These are phyloP conservation scores for Suillus weaverae DNA, from an alignment of 768 basidiomycete genomes.

Conservation along the genomic window DNA sequence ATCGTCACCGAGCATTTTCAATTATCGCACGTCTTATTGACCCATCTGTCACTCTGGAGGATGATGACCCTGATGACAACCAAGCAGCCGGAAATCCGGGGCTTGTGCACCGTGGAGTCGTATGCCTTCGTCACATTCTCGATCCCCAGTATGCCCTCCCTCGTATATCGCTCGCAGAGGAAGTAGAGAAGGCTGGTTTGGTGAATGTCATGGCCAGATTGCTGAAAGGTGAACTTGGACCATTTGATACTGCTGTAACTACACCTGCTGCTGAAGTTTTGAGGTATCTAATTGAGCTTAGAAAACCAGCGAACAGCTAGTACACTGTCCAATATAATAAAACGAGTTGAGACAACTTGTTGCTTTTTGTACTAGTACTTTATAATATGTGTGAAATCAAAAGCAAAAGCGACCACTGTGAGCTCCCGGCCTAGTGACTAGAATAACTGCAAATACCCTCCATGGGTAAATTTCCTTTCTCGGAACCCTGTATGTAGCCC, in stretches of 20 bases:
- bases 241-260: constrained; percentile 39
- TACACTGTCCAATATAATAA: neutral
- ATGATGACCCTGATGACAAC: constrained; percentile 39
- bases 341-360: neutral
- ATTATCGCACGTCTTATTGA: constrained; percentile 70
- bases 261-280: constrained; percentile 52
- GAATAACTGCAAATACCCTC: neutral
- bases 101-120: constrained; percentile 73
- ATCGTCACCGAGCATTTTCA: constrained; percentile 61
- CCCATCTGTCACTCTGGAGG: constrained; percentile 42
- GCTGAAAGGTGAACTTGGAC: constrained; percentile 42
- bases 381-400: neutral
- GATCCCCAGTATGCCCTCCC: constrained; percentile 42
- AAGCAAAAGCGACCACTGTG: too few species aligned
- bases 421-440: too few species aligned
- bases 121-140: constrained; percentile 69
- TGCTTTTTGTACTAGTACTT: neutral
- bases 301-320: neutral
- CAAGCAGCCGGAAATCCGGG: constrained; percentile 47
- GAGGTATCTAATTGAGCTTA: constrained; percentile 38
- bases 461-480: constrained; percentile 1
- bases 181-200: constrained; percentile 55
- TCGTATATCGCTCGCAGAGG: constrained; percentile 46
- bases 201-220: constrained; percentile 50
- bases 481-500: neutral